Base-by-base conservation (phyloP, 768 basidiomycete genomes). In the Cyclocybe aegerita region DNA sequence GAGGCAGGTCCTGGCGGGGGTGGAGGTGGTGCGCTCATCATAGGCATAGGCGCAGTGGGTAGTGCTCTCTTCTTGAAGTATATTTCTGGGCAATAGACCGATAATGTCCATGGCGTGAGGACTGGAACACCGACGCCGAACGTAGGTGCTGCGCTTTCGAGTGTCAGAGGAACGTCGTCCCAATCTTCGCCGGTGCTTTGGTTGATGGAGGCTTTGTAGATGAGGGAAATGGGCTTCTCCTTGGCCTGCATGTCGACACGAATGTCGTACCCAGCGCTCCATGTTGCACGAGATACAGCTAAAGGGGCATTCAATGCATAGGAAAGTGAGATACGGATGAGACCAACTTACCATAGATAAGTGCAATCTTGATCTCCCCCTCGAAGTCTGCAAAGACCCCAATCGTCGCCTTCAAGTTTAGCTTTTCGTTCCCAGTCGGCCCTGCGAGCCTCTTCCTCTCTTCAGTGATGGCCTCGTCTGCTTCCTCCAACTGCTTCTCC, bases 131-230 rank as follows among this genome's bases (percentile, higher is more conserved):
- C 59, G 14, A 72, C 46, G 4, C 74, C 74, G 43, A 73, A 75
- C 0, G 75, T 72, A 0, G 75, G 74, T 1, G 68, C 62, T 1
- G 72, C 68, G 0, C 76, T 79, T 57, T 78, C 75, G 7, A 78
- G 70, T 0, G 67, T 70, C 2, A 77, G 57, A 1, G 70, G 63
- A 3, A 75, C 69, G 48, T 78, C 69, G 0, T 60, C 59, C 76
- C 75, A 80, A 37, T 69, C 65, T 72, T 79, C 76, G 30, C 75
- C 75, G 5, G 75, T 77, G 39, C 53, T 65, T 48, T 77, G 77
- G 0, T 57, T 65, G 43, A 77, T 71, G 2, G 60, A 59, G 0
- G 68, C 75, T 53, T 75, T 76, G 59, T 77, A 77, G 4, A 67
- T 63, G 16, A 77, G 46, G 2, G 55, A 64, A 0, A 78, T 60